These are phyloP conservation scores for Clarireedia sp. DNA, from an alignment of 2,329 filamentous ascomycete species.

Conservation along the genomic window DNA sequence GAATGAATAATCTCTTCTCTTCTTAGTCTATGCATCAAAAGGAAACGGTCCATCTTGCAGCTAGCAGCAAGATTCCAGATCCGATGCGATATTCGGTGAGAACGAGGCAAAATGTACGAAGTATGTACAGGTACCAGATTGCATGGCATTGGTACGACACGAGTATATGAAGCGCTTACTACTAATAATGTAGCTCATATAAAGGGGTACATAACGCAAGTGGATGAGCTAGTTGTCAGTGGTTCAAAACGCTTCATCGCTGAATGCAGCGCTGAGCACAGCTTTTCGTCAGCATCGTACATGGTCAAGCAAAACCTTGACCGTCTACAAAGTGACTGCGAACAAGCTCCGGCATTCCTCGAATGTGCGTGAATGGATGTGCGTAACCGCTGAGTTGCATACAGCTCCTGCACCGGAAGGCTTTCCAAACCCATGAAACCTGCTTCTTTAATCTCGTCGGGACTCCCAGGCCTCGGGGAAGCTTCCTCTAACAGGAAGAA, in stretches of 20 bases:
- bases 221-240: not conserved
- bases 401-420: conserved; percentile 4
- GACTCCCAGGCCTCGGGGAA: not conserved
- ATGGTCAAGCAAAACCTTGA: not conserved
- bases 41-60: conserved; percentile 6
- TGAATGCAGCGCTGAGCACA: not conserved
- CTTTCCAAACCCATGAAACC: conserved; percentile 5
- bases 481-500: not conserved
- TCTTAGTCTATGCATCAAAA: too few relatives aligned
- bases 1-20: too few relatives aligned
- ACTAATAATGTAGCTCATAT: not conserved
- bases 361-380: not conserved
- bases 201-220: not conserved
- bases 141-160: not conserved
- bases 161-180: not conserved
- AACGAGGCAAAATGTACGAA: not conserved
- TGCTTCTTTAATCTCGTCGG: not conserved
- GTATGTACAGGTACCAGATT: not conserved
- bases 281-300: not conserved
- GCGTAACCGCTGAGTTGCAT: conserved; percentile 1
- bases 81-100: too few relatives aligned
- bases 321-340: not conserved
- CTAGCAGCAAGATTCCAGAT: not conserved
- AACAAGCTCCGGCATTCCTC: not conserved
- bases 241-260: not conserved